Evolutionary conservation across 1,139 yeast species (phyloP), one percentile per base, ranked within the genome.

Genomic region (Yamadazyma spencermartinsiae): DNA sequence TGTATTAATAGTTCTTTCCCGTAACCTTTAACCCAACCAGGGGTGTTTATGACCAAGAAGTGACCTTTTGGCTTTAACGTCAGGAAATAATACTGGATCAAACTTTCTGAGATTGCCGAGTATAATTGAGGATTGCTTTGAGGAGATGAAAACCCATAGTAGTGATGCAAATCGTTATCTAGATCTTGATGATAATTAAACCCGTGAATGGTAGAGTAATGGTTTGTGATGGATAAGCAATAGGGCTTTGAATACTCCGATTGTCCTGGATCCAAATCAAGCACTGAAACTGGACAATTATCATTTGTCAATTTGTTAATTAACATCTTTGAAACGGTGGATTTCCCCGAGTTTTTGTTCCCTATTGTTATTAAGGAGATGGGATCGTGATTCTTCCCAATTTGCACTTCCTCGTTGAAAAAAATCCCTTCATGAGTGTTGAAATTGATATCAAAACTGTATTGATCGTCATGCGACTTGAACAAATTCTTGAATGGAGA

Each of bases 211-310:
- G 63, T 59, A 1, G 46, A 37, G 3, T 41, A 23, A 16, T 54
- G 54, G 5, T 45, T 43, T 0, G 69, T 52, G n/a, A 82, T 55
- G 0, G 86, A 73, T n/a, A 85, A 53, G 17, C 79, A 76, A 30
- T 86, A 90, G 0, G 96, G 94, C 5, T 68, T 66, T 0, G 92
- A 79, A 46, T 75, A 82, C 54, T 87, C 96, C 0, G 95, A 80
- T 55, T 89, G 97, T 0, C 96, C 96, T 0, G 97, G 96, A 57
- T 92, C 98, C 3, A 89, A 58, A 53, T 92, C 98, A 23, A 92
- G 50, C 36, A 80, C 76, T 21, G 74, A 69, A 8, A 66, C 37
- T 63, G 60, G 10, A 46, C 51, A 14, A 26, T 48, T 39, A 8
- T 37, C 35, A 9, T 38, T 36, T 1, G 44, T 48, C 41, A 44